Base-by-base conservation (phyloP, 2,329 filamentous ascomycete genomes). In the Graphilbum fragrans region DNA sequence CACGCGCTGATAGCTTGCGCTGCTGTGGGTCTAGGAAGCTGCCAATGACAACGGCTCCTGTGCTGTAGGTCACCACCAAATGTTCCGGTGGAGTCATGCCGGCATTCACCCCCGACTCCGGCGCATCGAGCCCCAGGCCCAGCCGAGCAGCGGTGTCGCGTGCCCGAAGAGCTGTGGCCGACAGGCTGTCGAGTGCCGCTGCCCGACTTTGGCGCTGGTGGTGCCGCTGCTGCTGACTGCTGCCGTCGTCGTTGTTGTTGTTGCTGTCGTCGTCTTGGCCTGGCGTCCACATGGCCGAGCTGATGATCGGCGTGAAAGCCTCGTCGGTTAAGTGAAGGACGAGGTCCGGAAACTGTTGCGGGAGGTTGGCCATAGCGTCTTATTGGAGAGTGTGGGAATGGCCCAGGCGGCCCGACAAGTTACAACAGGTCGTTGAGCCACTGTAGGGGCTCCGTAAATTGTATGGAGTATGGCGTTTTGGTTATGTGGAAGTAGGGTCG, bases 251-350 rank as follows among this genome's bases (percentile, higher is more conserved):
- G 19, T 20, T 19, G 45, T 18, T 35, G 12, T 23, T 22, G 17
- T 37, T 19, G 3, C 23, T 17, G 17, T 20, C n/a, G 11, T 20
- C 32, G 2, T 21, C 17, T 9, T 22, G 22, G 2, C 16, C 35
- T 20, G 3, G 9, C 6, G 8, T 19, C 11, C 14, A 2, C 29
- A 41, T 27, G 37, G 39, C 27, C n/a, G 70, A 73, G 18, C 69
- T 70, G 53, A 79, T 65, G 48, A 80, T 65, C 25, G 74, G 72
- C 5, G 70, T 73, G 48, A 74, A 66, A 45, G 68, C 60, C 45
- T 66, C 60, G 62, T 78, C 74, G 49, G 70, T 66, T 45, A 79
- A 67, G 62, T 76, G 70, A 46, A 75, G 62, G 49, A 68, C 63
- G 41, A 76, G 63, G 44, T 60, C 56, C 29, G 70, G 70, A 55